These are phyloP conservation scores for Phytopythium mirpurense DNA, from an alignment of 352 stramenopile genomes.

Conservation along the genomic window DNA sequence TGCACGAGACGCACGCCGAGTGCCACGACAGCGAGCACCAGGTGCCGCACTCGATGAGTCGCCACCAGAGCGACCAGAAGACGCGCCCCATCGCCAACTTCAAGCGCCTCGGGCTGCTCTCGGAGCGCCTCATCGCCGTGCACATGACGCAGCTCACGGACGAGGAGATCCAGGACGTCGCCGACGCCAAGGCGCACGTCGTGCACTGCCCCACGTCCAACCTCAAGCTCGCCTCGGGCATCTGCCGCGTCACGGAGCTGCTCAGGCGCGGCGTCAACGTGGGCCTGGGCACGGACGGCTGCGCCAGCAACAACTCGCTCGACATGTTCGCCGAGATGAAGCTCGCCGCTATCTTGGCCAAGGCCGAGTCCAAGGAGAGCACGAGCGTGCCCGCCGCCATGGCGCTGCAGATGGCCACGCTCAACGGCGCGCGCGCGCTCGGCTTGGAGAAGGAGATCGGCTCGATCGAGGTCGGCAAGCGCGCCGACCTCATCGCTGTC, in stretches of 20 bases:
- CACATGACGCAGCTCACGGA: constrained; percentile 87
- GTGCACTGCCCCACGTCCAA: constrained; percentile 90
- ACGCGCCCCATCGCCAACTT: constrained; percentile 80
- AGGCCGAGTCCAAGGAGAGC: constrained; percentile 62
- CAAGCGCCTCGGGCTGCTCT: constrained; percentile 69
- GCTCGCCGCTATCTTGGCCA: constrained; percentile 80
- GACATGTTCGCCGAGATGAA: constrained; percentile 91
- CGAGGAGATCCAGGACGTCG: constrained; percentile 71
- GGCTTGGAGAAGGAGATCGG: constrained; percentile 77
- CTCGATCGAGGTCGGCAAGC: constrained; percentile 82
- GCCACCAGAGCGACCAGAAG: constrained; percentile 73
- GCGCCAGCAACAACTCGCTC: constrained; percentile 86
- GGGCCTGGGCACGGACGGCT: constrained; percentile 80
- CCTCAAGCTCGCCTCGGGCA: constrained; percentile 85
- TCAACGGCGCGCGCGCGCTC: constrained; percentile 86
- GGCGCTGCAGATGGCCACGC: constrained; percentile 83
- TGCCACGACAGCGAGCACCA: constrained; percentile 70
- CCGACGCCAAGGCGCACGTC: constrained; percentile 46
- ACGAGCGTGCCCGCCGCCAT: constrained; percentile 49
- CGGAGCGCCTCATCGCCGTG: constrained; percentile 56
- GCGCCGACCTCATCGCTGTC: constrained; percentile 81
- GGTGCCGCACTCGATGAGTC: constrained; percentile 66
- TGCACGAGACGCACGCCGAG: constrained; percentile 83
- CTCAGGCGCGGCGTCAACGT: constrained; percentile 83
- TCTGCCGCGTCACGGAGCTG: constrained; percentile 72